Base-by-base conservation (phyloP, 2,329 filamentous ascomycete genomes). In the Nemania diffusa region DNA sequence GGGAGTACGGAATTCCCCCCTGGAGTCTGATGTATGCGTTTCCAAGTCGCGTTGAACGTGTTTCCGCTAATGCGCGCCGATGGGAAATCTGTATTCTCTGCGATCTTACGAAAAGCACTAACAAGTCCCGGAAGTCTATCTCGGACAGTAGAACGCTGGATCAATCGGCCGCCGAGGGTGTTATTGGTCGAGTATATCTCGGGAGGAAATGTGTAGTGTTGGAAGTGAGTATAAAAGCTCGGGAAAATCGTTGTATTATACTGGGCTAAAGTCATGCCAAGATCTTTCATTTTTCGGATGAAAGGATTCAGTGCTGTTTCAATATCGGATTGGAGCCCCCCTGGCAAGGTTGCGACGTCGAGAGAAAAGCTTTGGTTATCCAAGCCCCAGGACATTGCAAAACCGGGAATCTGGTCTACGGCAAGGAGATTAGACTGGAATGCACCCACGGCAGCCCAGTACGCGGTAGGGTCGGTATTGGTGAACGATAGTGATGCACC, bases 361-460 rank as follows among this genome's bases (percentile, higher is more conserved):
- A 60, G 32, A 40, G 24, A 29, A 27, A 60, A 60, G 11, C 24
- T 6, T 6, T 20, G 20, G 22, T 60, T 46, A 29, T 46, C 20
- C 7, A 60, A 52, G 5, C 44, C 57, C 57, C 57, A 60, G 13
- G 40, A 60, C 8, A 22, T 60, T 5, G 40, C 26, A 15, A 60
- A 42, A 0, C 57, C 57, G 15, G 44, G 57, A 7, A 60, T 60
- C 5, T 40, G 2, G 46, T 52, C 32, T 5, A 40, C 15, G 13
- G n/a, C 44, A 17, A 60, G 44, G 5, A 60, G 22, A n/a, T 48
- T 17, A 8, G 27, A 44, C 22, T 55, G 58, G 7, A 26, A 62
- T 56, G 84, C 1, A 81, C 84, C 24, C 4, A 61, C 50, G 1
- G 81, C 79, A 3, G 57, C 44, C 46, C 66, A 70, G 20, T 61